Percentiles rank a stretch among this genome's conserved stretches.
These are phyloP conservation scores for Protomyces gravidus DNA, from an alignment of 1,139 yeast genomes.

Conservation along the genomic window DNA sequence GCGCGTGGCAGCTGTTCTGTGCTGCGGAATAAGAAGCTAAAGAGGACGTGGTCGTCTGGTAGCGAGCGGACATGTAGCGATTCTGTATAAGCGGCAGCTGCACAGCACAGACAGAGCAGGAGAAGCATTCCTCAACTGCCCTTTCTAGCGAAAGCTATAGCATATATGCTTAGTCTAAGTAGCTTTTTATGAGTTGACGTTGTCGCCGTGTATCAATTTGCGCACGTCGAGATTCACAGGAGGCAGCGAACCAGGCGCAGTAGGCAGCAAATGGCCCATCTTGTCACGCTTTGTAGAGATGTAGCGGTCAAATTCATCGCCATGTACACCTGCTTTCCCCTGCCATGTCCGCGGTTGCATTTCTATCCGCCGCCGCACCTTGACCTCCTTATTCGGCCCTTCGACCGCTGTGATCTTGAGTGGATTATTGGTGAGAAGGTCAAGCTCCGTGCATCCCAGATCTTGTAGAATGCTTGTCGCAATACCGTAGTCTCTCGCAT, in stretches of 20 bases:
- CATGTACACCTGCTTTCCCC: constrained; percentile 53
- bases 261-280: constrained; percentile 80
- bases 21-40: neutral
- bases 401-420: constrained; percentile 94
- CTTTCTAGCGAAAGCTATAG: too few relatives aligned
- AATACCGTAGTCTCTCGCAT: constrained; percentile 83
- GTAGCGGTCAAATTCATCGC: constrained; percentile 86
- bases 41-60: neutral
- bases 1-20: constrained; percentile 60
- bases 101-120: neutral
- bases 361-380: constrained; percentile 81
- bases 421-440: constrained; percentile 88
- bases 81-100: neutral
- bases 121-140: too few relatives aligned
- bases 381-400: constrained; percentile 65
- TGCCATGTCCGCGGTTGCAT: constrained; percentile 96
- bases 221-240: constrained; percentile 18
- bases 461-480: constrained; percentile 91
- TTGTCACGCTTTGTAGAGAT: constrained; percentile 80
- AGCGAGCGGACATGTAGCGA: neutral
- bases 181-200: neutral
- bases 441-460: constrained; percentile 66
- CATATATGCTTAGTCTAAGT: neutral
- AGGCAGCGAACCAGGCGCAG: constrained; percentile 39
- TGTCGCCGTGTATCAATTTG: neutral